phyloP scores from a whole-genome alignment of 495 filamentous ascomycete genomes.

The Symbiotaphrina buchneri region DNA sequence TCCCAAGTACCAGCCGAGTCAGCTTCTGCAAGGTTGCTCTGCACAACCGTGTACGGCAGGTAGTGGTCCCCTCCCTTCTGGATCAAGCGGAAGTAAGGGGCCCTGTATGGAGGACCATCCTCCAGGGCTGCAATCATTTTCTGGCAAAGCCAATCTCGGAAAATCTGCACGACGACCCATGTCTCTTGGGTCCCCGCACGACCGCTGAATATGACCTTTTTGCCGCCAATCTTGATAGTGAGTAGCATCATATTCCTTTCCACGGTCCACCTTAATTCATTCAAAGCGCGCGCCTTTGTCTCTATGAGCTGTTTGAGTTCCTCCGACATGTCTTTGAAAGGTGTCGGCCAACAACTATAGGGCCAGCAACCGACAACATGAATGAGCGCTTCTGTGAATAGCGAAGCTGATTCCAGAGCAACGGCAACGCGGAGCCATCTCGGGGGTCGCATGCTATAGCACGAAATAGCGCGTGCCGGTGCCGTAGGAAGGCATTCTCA shows the following conservation, averaged over 20 bases:
- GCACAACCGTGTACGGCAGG: neutral
- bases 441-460: constrained; percentile 9
- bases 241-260: constrained; percentile 9
- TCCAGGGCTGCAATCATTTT: neutral
- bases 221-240: constrained; percentile 4
- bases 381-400: constrained; percentile 12
- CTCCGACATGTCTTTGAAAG: constrained; percentile 1
- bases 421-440: constrained; percentile 10
- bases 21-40: neutral
- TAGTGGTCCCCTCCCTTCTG: constrained; percentile 1
- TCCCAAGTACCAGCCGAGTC: neutral
- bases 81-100: constrained; percentile 1
- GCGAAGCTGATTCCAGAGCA: constrained; percentile 6
- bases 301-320: constrained; percentile 6
- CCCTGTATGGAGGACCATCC: neutral
- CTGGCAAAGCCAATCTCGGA: constrained; percentile 9
- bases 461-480: constrained; percentile 8
- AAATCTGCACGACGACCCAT: constrained; percentile 10
- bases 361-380: constrained; percentile 11
- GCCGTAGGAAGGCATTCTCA: constrained; percentile 4
- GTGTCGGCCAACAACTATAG: constrained; percentile 6
- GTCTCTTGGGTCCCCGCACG: constrained; percentile 2
- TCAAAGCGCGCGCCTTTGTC: constrained; percentile 5
- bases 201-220: neutral
- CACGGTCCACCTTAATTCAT: constrained; percentile 1